phyloP scores from a whole-genome alignment of 768 basidiomycete genomes.

The Calocybe gangraenosa region DNA sequence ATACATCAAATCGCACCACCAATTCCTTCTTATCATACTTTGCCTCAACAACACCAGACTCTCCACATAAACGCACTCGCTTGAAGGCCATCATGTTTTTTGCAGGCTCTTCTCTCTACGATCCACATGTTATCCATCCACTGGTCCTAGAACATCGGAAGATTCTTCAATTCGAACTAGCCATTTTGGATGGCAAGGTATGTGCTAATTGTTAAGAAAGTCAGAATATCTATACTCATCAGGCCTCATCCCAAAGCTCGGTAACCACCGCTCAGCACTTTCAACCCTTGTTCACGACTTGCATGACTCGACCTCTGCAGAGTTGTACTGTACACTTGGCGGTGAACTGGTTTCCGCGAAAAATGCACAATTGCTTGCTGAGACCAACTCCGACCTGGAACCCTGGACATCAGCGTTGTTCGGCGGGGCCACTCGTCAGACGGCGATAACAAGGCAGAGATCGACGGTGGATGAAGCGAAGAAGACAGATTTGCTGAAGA shows the following conservation, averaged over 20 bases:
- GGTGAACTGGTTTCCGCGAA: constrained; percentile 70
- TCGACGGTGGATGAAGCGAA: constrained; percentile 37
- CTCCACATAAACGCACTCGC: constrained; percentile 65
- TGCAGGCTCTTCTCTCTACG: constrained; percentile 56
- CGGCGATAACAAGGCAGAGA: constrained; percentile 22
- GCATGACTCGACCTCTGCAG: constrained; percentile 72
- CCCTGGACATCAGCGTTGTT: constrained; percentile 51
- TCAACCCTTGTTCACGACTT: constrained; percentile 64
- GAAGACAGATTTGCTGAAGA: constrained; percentile 59
- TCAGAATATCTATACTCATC: constrained; percentile 2
- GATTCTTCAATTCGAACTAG: constrained; percentile 65
- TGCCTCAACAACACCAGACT: constrained; percentile 78
- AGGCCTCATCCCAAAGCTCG: constrained; percentile 27
- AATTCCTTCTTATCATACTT: constrained; percentile 70
- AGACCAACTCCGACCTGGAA: constrained; percentile 39
- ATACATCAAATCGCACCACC: constrained; percentile 29
- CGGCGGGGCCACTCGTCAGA: constrained; percentile 17
- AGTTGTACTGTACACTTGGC: constrained; percentile 80
- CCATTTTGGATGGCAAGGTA: constrained; percentile 80
- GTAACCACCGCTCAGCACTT: constrained; percentile 61
- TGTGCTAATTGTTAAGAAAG: neutral
- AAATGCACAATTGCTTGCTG: constrained; percentile 47
- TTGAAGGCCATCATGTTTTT: constrained; percentile 78
- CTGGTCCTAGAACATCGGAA: constrained; percentile 45
- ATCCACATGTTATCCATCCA: constrained; percentile 42